phyloP scores from a whole-genome alignment of 2,329 filamentous ascomycete species.

The Pestalotiopsis sp. region DNA sequence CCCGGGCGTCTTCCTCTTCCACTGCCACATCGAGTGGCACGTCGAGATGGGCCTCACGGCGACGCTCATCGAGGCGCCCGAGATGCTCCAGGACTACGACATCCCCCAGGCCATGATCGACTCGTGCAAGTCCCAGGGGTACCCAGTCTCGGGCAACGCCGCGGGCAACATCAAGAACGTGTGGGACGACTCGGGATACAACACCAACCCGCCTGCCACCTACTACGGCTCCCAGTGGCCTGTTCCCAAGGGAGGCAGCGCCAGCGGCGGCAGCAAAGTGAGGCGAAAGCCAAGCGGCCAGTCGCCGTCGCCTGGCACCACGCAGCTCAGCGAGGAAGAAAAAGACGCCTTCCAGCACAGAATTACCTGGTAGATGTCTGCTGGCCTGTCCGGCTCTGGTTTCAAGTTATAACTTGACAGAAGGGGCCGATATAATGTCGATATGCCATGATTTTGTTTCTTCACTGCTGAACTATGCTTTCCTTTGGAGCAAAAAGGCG shows the following conservation, averaged over 20 bases:
- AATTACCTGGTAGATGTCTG: background rate
- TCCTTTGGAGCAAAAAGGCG: too few species aligned
- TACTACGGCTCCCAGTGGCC: constrained; percentile 12
- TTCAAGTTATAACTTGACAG: too few species aligned
- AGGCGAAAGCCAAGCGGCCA: constrained; percentile 14
- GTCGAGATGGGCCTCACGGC: constrained; percentile 60
- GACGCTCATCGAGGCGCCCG: constrained; percentile 59
- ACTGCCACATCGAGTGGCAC: constrained; percentile 66
- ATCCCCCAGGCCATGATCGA: constrained; percentile 63
- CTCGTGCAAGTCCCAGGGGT: constrained; percentile 45
- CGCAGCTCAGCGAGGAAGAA: background rate
- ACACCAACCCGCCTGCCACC: constrained; percentile 29
- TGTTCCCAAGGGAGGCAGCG: background rate
- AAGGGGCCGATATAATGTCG: too few species aligned
- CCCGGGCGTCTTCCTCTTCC: constrained; percentile 58
- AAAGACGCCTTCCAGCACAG: background rate
- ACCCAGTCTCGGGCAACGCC: constrained; percentile 64
- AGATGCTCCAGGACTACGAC: constrained; percentile 54
- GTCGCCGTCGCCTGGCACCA: background rate
- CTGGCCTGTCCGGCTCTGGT: too few species aligned
- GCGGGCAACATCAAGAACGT: constrained; percentile 48
- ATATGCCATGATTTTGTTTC: too few species aligned
- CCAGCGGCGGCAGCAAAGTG: background rate
- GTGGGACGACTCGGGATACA: constrained; percentile 27
- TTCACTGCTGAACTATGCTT: too few species aligned